These are phyloP conservation scores for Sphaerosporella brunnea DNA, from an alignment of 495 filamentous ascomycete genomes.

Conservation along the genomic window DNA sequence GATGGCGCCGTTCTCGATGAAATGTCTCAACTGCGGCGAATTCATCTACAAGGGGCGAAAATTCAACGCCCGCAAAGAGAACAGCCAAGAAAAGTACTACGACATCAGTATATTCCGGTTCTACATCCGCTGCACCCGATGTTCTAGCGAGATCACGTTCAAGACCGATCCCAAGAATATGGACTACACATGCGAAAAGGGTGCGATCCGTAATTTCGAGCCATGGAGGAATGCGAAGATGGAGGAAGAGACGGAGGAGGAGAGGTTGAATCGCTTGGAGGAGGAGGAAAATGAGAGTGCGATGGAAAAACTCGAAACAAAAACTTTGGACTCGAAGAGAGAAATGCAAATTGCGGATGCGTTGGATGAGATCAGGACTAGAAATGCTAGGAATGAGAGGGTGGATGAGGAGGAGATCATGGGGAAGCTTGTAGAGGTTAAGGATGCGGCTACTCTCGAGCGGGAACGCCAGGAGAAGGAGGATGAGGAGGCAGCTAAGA, in stretches of 20 bases:
- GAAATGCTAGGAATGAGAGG: conserved; percentile 74
- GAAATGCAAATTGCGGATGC: conserved; percentile 97
- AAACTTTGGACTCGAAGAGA: conserved; percentile 78
- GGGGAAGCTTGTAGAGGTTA: conserved; percentile 33
- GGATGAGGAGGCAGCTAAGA: conserved; percentile 66
- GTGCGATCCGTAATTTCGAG: conserved; percentile 86
- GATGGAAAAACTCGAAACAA: conserved; percentile 65
- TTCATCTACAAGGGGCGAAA: conserved; percentile 95
- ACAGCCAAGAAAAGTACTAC: conserved; percentile 79
- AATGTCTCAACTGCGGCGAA: conserved; percentile 77
- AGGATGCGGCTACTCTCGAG: conserved; percentile 37
- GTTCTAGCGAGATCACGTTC: conserved; percentile 79
- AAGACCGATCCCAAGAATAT: conserved; percentile 87
- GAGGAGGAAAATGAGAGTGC: conserved; percentile 50
- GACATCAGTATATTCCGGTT: conserved; percentile 79
- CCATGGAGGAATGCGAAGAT: conserved; percentile 53
- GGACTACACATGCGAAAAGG: conserved; percentile 75
- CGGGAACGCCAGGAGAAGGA: conserved; percentile 52
- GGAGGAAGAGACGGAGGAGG: conserved; percentile 73
- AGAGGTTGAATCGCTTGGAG: conserved; percentile 70
- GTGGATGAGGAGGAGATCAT: conserved; percentile 43
- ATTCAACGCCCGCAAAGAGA: conserved; percentile 94
- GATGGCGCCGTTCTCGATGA: conserved; percentile 94
- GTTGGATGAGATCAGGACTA: conserved; percentile 77
- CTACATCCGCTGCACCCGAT: conserved; percentile 88